phyloP scores from a whole-genome alignment of 2,329 filamentous ascomycete species.

The Alternaria longipes region DNA sequence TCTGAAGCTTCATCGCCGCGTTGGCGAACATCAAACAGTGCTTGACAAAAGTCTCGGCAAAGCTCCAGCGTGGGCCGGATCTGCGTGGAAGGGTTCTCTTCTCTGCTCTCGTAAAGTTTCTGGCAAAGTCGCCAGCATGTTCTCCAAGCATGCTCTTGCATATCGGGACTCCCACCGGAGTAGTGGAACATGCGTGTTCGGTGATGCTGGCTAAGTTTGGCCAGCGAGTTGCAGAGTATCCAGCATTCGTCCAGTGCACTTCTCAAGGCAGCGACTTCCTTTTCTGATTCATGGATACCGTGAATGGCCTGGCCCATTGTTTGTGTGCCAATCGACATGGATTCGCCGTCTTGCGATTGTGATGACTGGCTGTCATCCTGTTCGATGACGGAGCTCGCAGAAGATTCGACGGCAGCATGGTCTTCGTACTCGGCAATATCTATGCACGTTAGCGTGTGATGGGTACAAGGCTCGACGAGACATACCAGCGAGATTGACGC shows the following conservation, averaged over 20 bases:
- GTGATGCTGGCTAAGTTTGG: conserved; percentile 83
- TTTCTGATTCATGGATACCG: conserved; percentile 66
- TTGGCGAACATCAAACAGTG: conserved; percentile 84
- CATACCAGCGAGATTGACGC: conserved; percentile 79
- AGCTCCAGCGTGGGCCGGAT: conserved; percentile 82
- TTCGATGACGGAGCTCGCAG: conserved; percentile 42
- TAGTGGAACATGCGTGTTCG: conserved; percentile 80
- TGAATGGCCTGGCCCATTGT: conserved; percentile 63
- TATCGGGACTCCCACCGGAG: conserved; percentile 72
- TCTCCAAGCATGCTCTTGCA: conserved; percentile 90
- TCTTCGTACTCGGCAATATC: conserved; percentile 60
- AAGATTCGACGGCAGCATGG: conserved; percentile 40
- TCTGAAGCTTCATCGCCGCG: conserved; percentile 81
- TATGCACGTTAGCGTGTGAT: conserved; percentile 34
- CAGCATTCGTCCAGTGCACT: conserved; percentile 87
- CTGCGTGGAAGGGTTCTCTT: conserved; percentile 73
- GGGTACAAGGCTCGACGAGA: conserved; percentile 19
- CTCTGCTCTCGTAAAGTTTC: conserved; percentile 81
- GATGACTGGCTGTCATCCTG: conserved; percentile 46
- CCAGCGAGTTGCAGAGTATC: conserved; percentile 91
- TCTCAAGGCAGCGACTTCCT: conserved; percentile 73
- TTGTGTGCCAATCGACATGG: conserved; percentile 39
- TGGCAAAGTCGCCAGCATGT: conserved; percentile 94
- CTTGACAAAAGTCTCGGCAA: conserved; percentile 90
- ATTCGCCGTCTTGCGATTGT: conserved; percentile 43